These are phyloP conservation scores for Sherardia arvensis DNA, from an alignment of 257 asterid species.

Conservation along the genomic window DNA sequence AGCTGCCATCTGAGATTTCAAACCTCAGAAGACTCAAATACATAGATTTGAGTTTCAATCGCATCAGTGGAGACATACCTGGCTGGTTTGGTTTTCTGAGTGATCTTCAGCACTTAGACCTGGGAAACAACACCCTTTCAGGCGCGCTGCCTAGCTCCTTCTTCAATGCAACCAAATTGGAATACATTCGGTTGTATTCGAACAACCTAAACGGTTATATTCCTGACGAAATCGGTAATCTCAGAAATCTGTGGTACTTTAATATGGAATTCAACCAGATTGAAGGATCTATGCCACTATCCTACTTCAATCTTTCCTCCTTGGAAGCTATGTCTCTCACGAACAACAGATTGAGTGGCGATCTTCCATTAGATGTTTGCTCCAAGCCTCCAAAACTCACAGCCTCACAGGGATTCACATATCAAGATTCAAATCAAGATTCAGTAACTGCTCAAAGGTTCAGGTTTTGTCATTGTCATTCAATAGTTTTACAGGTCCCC, in stretches of 20 bases:
- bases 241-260: neutral
- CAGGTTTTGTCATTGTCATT: neutral
- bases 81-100: conserved; percentile 7
- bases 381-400: conserved; percentile 6
- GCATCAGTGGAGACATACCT: conserved; percentile 18
- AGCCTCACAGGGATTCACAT: neutral
- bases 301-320: conserved; percentile 15
- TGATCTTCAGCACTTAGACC: conserved; percentile 2
- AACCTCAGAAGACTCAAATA: neutral
- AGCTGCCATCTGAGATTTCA: conserved; percentile 10
- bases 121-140: conserved; percentile 8
- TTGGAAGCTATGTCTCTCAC: neutral
- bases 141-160: conserved; percentile 13
- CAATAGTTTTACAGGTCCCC: neutral
- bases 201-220: conserved; percentile 3
- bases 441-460: conserved; percentile 15
- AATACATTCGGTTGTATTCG: neutral
- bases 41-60: conserved; percentile 9
- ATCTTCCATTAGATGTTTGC: conserved; percentile 14
- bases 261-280: neutral
- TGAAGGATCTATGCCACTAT: conserved; percentile 13
- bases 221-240: conserved; percentile 8
- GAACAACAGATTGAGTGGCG: conserved; percentile 11
- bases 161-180: conserved; percentile 10
- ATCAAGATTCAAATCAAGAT: conserved; percentile 8